phyloP scores from a whole-genome alignment of 2,329 filamentous ascomycete species.

The Pseudogymnoascus sp. region DNA sequence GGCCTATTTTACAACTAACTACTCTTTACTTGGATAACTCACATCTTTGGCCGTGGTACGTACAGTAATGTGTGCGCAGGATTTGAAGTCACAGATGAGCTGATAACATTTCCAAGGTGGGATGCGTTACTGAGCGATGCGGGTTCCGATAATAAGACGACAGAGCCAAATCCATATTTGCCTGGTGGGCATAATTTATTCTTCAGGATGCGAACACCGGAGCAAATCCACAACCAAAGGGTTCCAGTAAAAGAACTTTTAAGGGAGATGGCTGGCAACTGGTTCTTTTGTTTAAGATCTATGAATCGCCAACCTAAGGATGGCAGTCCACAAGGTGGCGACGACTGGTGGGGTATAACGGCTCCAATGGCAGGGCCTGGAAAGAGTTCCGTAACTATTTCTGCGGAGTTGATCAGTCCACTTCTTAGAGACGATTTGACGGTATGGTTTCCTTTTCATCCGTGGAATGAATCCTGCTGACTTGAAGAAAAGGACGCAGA shows the following conservation, averaged over 20 bases:
- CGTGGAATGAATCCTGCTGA: background rate
- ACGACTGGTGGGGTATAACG: background rate
- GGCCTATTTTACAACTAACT: background rate
- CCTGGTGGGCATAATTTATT: background rate
- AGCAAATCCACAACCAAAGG: background rate
- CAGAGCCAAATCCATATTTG: background rate
- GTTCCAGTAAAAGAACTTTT: background rate
- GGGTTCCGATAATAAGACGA: background rate
- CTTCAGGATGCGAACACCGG: background rate
- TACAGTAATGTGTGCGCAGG: background rate
- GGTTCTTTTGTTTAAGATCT: background rate
- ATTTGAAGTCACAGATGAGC: background rate
- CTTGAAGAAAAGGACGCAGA: background rate
- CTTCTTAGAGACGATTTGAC: background rate
- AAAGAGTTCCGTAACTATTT: background rate
- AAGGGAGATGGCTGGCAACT: background rate
- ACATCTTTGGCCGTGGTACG: conserved; percentile 1
- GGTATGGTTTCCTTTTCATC: background rate
- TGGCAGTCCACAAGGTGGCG: background rate
- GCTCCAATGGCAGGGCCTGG: background rate
- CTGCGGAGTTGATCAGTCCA: background rate
- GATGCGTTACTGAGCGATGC: background rate
- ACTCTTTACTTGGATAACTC: background rate
- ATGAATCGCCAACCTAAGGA: background rate
- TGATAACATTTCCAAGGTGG: background rate